Evolutionary conservation across 306 rosid species (phyloP), one percentile per base, ranked within the genome.

Genomic region (Castanea crenata): DNA sequence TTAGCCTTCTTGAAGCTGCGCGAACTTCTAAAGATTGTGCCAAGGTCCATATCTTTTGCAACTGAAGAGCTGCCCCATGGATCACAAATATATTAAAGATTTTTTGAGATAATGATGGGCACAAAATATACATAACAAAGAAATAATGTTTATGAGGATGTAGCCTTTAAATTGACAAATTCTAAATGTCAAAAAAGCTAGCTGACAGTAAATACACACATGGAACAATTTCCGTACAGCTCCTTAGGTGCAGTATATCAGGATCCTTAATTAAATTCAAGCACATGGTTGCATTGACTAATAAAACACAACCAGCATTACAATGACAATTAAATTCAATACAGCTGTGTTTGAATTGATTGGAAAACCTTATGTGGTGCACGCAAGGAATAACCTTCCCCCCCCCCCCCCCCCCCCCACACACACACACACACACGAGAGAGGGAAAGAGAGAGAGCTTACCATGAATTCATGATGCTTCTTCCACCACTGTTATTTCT

Each of bases 1-100:
- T 79, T 91, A 23, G 96, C 92, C 82, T 77, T 88, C 90, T 88
- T 90, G 82, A 76, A 93, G 72, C 90, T 88, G 38, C 84, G 86
- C 61, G 99, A 91, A 55, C 93, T 92, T 84, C 84, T 86, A 41
- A 91, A 79, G 80, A 94, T 46, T 1, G 5, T 64, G 75, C 76
- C 89, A 9, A 89, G 80, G 14, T 81, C 12, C 86, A 87, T 52
- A 63, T 79, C 59, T 79, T 83, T 80, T 55, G 78, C 59, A 73
- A 68, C 83, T 51, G 92, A 82, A 79, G 81, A 75, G 68, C 97
- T 91, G 89, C 74, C 19, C 41, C 55, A 65, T 76, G 55, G 32
- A 57, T 27, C 57, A 52, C 63, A 69, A 89, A 18, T 46, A 4
- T 58, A 35, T 64, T 46, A 52, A 35, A 69, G 46, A 8, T 2